phyloP scores from a whole-genome alignment of 306 rosid species.

The Chamaecrista fasciculata region DNA sequence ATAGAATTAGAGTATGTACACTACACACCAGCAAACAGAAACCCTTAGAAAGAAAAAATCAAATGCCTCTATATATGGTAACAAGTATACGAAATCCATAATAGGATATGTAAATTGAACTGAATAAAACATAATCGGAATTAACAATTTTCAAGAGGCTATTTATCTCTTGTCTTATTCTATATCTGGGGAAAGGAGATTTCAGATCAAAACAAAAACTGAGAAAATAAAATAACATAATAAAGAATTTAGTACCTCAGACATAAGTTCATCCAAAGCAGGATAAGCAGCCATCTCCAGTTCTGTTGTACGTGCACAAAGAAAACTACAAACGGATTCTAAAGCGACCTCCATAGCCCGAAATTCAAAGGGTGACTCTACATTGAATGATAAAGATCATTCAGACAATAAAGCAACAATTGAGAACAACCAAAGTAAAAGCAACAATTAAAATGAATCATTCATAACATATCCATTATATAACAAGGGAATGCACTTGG shows the following conservation, averaged over 20 bases:
- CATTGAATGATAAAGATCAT: slow-evolving; percentile 42
- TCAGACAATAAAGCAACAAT: slow-evolving; percentile 29
- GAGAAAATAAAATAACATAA: neutral
- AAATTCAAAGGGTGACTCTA: slow-evolving; percentile 95
- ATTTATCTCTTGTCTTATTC: slow-evolving; percentile 4
- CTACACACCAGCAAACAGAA: neutral
- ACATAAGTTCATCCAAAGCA: slow-evolving; percentile 90
- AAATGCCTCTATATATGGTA: too few species aligned
- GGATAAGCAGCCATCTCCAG: slow-evolving; percentile 94
- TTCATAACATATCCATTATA: neutral
- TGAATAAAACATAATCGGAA: slow-evolving; percentile 13
- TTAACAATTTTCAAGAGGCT: slow-evolving; percentile 14
- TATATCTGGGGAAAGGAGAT: neutral
- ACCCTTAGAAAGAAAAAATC: too few species aligned
- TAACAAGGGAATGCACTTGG: neutral
- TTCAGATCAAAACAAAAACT: slow-evolving; percentile 10
- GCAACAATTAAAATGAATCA: too few species aligned
- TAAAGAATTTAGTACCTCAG: slow-evolving; percentile 51
- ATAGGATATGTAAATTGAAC: too few species aligned
- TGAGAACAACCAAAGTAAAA: too few species aligned
- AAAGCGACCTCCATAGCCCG: slow-evolving; percentile 94
- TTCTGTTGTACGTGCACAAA: slow-evolving; percentile 90
- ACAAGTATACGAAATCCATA: too few species aligned
- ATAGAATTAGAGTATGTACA: slow-evolving; percentile 23
- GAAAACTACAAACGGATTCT: slow-evolving; percentile 95